These are phyloP conservation scores for Sisymbrium irio DNA, from an alignment of 345 rosid species.

Conservation along the genomic window DNA sequence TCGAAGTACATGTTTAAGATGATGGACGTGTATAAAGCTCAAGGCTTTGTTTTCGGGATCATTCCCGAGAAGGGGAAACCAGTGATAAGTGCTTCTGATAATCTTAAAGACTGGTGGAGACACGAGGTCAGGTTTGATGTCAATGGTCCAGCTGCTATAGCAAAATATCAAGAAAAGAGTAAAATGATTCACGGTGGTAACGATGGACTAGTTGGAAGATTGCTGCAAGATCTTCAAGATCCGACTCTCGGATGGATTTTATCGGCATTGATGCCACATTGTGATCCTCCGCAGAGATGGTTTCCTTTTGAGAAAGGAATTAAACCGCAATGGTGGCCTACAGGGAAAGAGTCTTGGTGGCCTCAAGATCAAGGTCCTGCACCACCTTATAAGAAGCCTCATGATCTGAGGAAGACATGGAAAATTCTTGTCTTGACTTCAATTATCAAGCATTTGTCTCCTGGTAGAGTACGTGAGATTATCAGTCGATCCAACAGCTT, in stretches of 20 bases:
- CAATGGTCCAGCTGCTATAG: background rate
- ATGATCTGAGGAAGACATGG: background rate
- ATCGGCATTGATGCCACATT: slow-evolving; percentile 2
- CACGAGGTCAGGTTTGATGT: background rate
- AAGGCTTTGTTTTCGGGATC: slow-evolving; percentile 2
- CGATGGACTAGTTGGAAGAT: background rate
- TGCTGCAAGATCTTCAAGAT: background rate
- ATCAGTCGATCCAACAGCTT: background rate
- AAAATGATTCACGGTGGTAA: background rate
- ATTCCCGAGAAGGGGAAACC: background rate
- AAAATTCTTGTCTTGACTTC: background rate
- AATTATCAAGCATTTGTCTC: background rate
- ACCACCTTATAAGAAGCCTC: background rate
- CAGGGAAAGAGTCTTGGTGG: background rate
- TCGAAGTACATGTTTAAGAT: background rate
- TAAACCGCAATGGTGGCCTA: slow-evolving; percentile 1
- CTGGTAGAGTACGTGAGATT: background rate
- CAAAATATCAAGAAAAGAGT: background rate
- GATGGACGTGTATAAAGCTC: background rate
- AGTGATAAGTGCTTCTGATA: background rate
- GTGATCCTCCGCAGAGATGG: background rate
- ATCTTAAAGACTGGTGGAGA: slow-evolving; percentile 3
- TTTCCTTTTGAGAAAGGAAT: background rate
- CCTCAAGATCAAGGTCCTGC: background rate
- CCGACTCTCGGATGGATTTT: background rate